Conservation (phyloP, 208 protist species). For the Wallacemonas sp. region DNA sequence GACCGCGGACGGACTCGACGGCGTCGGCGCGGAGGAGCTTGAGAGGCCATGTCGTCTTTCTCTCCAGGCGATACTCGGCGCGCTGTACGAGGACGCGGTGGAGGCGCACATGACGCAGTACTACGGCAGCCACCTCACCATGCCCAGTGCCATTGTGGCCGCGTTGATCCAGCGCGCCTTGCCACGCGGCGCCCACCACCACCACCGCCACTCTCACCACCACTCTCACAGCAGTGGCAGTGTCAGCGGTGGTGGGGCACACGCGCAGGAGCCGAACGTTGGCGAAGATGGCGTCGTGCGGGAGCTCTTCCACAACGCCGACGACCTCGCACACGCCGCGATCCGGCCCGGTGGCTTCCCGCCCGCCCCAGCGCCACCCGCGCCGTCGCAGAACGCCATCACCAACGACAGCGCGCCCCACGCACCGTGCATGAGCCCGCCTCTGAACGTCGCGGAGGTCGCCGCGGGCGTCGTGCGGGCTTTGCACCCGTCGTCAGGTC, state of each 20-base stretch:
- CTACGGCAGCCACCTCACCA: constrained; percentile 22
- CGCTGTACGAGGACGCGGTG: constrained; percentile 33
- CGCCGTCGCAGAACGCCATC: background rate
- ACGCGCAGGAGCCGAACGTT: background rate
- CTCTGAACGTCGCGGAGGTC: constrained; percentile 13
- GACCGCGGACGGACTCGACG: background rate
- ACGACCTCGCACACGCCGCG: constrained; percentile 28
- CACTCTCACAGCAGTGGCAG: background rate
- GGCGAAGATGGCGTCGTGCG: constrained; percentile 13
- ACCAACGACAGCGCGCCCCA: background rate
- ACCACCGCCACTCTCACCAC: background rate
- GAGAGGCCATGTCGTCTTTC: constrained; percentile 38
- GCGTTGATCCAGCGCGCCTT: constrained; percentile 2
- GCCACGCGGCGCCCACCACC: background rate
- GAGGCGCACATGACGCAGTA: constrained; percentile 26
- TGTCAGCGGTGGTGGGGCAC: background rate
- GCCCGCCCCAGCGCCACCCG: background rate
- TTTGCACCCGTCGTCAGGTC: no score
- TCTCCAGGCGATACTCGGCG: constrained; percentile 27
- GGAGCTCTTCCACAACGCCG: constrained; percentile 27
- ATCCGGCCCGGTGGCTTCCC: constrained; percentile 23
- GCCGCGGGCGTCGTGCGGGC: constrained; percentile 16
- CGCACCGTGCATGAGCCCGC: background rate
- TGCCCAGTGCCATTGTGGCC: constrained; percentile 5
- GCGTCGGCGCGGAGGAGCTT: constrained; percentile 5